Evolutionary conservation across 1,284 basidiomycete species (phyloP), one percentile per base, ranked within the genome.

Genomic region (Peniophora sp.): DNA sequence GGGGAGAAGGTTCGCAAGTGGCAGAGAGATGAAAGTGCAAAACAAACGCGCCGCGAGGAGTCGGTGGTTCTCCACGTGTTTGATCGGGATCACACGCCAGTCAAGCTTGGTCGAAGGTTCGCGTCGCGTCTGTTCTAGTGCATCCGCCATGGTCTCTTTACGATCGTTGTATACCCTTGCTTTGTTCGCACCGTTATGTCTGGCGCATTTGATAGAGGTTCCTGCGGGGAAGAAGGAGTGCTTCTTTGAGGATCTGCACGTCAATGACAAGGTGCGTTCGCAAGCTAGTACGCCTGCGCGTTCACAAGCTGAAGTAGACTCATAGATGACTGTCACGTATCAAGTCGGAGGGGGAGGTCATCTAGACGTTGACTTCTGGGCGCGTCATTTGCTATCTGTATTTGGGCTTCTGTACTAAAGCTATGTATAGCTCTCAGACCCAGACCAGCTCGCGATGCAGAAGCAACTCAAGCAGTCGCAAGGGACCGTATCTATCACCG

Each of bases 301-400:
- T n/a, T 12, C 16, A 39, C 48, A 20, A 27, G 24, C 46, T 55
- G 17, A 41, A 19, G 14, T 2, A 25, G 24, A 32, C 23, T 24
- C 54, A 12, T 65, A 98, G 92, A 99, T 99, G 96, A 97, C 97
- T 25, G 89, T 99, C 50, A 97, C 96, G 45, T 99, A 97, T 68
- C 96, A 99, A 78, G 96, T 99, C 11, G 94, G 94, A 50, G 90
- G 91, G 20, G 95, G 96, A 25, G 97, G 97, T 1, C 90, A 97
- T 62, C 72, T 99, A 50, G 97, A 99, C 67, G 91, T 99, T 56
- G 96, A 99, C 70, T 96, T 97, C 62, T 92, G 85, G 82, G 91
- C 97, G 58, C 57, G 77, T 71, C 19, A 23, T 46, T n/a, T n/a
- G n/a, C 9, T 24, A 27, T 20, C n/a, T 10, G 39, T 47, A 51